These are phyloP conservation scores for Pichia sp. DNA, from an alignment of 1,139 yeast genomes.

Conservation along the genomic window DNA sequence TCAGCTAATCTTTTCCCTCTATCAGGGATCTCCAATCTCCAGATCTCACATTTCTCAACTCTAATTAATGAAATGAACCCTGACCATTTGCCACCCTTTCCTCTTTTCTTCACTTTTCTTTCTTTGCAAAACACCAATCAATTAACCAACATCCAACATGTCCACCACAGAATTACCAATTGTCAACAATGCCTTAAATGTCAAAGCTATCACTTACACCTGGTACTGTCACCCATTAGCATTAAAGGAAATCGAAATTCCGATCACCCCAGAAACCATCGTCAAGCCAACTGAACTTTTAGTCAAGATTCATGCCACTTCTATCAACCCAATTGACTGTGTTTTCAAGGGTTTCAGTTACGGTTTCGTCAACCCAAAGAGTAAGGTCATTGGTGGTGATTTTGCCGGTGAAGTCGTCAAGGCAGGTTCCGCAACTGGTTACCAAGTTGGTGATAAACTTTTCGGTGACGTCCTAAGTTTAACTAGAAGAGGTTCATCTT, in stretches of 20 bases:
- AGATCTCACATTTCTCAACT: no score
- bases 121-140: no score
- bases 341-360: conserved; percentile 35
- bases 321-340: conserved; percentile 69
- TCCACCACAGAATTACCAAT: conserved; percentile 8
- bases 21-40: no score
- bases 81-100: no score
- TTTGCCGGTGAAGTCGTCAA: conserved; percentile 62
- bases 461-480: conserved; percentile 53
- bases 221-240: conserved; percentile 21
- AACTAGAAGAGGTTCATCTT: conserved; percentile 48
- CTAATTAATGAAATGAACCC: no score
- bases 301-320: conserved; percentile 56
- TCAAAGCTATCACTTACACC: conserved; percentile 21
- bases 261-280: conserved; percentile 17
- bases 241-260: conserved; percentile 16
- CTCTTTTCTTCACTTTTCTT: no score
- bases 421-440: conserved; percentile 47
- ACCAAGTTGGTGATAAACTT: conserved; percentile 59
- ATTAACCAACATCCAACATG: background rate
- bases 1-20: no score
- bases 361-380: conserved; percentile 35
- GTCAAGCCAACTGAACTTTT: conserved; percentile 47
- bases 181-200: conserved; percentile 8
- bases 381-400: conserved; percentile 57